Base-by-base conservation (phyloP, 495 filamentous ascomycete species). In the Annulohypoxylon nitens region DNA sequence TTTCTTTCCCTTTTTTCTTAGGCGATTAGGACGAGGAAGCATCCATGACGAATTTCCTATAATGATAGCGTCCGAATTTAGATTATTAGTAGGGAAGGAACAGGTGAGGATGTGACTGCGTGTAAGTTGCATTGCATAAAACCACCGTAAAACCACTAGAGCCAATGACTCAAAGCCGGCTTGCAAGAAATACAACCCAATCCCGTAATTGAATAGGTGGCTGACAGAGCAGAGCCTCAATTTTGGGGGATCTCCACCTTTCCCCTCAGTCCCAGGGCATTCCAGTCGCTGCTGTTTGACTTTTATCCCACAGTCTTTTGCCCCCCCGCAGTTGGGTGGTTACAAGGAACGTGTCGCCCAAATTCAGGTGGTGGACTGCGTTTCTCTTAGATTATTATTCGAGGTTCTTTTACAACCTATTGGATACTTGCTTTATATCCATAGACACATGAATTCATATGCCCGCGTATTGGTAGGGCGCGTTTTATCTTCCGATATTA, bases 151-250 rank as follows among this genome's bases (percentile, higher is more conserved):
- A 23, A 23, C 20, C 20, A 23, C 20, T 23, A 23, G 20, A 23
- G 20, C 20, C 20, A 23, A 23, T 23, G 30, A 30, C 3, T 30
- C 30, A 30, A 30, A 30, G 30, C 5, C 5, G 30, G 30, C 30
- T 30, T 1, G 30, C 5, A 30, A 30, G 55, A 53, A 23, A 23
- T 23, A 23, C 20, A 23, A 16, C n/a, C 41, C 51, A 8, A 36
- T 63, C 57, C 10, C 2, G 57, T 37, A 36, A 59, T 59, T 36
- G 23, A 36, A 34, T 20, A 39, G 0, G 16, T 25, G 20, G 18
- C 12, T 48, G 58, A 62, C 43, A 50, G 2, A 51, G 51, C 72
- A 75, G 72, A 75, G 72, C 72, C 72, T 67, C 72, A 72, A 57
- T 30, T 64, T 25, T 47, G 36, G 36, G 36, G 11, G 36, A 12